These are phyloP conservation scores for Rubia yunnanensis DNA, from an alignment of 257 asterid genomes.

Conservation along the genomic window DNA sequence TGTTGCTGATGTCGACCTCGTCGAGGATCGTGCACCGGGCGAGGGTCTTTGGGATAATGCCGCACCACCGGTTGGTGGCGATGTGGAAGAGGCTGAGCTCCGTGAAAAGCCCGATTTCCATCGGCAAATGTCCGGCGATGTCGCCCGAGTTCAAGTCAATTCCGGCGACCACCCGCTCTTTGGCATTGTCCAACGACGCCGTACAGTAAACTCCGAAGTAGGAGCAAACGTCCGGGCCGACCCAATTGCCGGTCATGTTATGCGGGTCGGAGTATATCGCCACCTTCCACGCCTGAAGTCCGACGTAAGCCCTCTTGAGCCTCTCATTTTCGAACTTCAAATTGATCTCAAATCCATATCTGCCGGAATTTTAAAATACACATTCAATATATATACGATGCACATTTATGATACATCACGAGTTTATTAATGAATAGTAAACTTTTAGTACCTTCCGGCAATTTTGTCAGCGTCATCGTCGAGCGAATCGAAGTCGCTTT, in stretches of 20 bases:
- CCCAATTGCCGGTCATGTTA: slow-evolving; percentile 62
- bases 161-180: slow-evolving; percentile 63
- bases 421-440: too few relatives aligned
- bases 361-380: too few relatives aligned
- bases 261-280: slow-evolving; percentile 74
- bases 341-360: slow-evolving; percentile 6
- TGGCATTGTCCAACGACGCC: slow-evolving; percentile 43
- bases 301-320: slow-evolving; percentile 50
- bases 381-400: too few relatives aligned
- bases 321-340: slow-evolving; percentile 27
- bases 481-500: neutral
- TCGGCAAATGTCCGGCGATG: slow-evolving; percentile 80
- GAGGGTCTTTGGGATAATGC: slow-evolving; percentile 54
- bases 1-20: slow-evolving; percentile 87
- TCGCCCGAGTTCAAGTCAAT: slow-evolving; percentile 74
- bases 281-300: slow-evolving; percentile 69
- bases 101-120: slow-evolving; percentile 49
- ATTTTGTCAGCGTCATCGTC: slow-evolving; percentile 14
- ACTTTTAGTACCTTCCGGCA: neutral
- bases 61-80: slow-evolving; percentile 82
- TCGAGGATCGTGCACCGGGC: slow-evolving; percentile 26
- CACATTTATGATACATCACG: too few relatives aligned
- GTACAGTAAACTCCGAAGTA: slow-evolving; percentile 69
- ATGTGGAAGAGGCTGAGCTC: slow-evolving; percentile 70
- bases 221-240: slow-evolving; percentile 55